Percentiles rank a stretch among this genome's conserved stretches.
These are phyloP conservation scores for Pachyrhizus erosus DNA, from an alignment of 306 rosid genomes.

Conservation along the genomic window DNA sequence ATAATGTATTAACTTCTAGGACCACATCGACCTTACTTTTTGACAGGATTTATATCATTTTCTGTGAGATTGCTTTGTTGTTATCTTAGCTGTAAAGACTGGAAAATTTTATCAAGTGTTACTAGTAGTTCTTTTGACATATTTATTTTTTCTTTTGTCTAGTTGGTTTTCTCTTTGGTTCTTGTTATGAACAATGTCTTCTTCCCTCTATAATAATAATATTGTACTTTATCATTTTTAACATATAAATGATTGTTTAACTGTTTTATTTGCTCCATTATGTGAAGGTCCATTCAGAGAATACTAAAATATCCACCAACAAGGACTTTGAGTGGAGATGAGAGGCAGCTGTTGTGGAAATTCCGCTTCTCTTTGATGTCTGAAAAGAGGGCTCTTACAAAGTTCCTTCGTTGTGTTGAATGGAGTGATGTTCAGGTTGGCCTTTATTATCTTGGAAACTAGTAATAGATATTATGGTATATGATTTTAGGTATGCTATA, in stretches of 20 bases:
- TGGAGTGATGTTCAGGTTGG: constrained; percentile 98
- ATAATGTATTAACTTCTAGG: constrained; percentile 1
- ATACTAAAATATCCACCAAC: constrained; percentile 97
- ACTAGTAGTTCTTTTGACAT: constrained; percentile 2
- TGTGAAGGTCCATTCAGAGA: constrained; percentile 81
- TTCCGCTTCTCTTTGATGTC: constrained; percentile 98
- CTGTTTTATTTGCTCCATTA: constrained; percentile 39
- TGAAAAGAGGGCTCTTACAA: constrained; percentile 99
- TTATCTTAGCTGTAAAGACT: no score
- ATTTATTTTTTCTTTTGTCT: background rate
- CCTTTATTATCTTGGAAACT: constrained; percentile 36
- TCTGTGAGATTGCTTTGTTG: no score
- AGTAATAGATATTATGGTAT: constrained; percentile 13
- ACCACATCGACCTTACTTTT: constrained; percentile 6
- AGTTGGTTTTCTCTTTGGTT: background rate
- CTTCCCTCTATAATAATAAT: background rate
- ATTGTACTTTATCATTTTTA: constrained; percentile 16
- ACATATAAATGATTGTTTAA: constrained; percentile 22
- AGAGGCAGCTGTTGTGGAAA: constrained; percentile 98
- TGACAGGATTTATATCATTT: background rate
- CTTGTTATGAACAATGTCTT: constrained; percentile 1
- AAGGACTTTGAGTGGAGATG: constrained; percentile 95
- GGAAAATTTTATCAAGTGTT: background rate
- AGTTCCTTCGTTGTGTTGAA: constrained; percentile 96
- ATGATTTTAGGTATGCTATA: constrained; percentile 24